Evolutionary conservation across 2,329 filamentous ascomycete genomes (phyloP).

Genomic region (Claviceps digitariae): DNA sequence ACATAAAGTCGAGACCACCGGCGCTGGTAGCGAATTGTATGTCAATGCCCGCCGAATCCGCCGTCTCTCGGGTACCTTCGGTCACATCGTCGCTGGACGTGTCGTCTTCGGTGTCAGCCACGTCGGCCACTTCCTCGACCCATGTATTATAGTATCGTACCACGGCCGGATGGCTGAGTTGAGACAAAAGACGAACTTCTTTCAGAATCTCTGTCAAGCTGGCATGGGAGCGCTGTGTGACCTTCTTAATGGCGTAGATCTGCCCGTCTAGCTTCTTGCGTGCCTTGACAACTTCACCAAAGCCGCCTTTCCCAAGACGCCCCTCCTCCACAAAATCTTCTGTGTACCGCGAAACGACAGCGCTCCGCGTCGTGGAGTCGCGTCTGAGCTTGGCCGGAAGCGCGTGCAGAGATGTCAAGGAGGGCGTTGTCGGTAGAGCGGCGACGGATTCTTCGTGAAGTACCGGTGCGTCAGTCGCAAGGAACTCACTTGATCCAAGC

Average conservation of each 20-base stretch:
- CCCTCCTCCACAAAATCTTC: constrained; percentile 88
- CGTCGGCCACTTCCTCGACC: constrained; percentile 59
- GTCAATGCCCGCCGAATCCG: constrained; percentile 24
- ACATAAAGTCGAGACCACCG: constrained; percentile 83
- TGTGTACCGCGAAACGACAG: constrained; percentile 58
- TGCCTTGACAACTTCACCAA: constrained; percentile 91
- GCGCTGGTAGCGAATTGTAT: constrained; percentile 58
- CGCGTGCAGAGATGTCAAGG: constrained; percentile 25
- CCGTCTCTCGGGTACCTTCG: constrained; percentile 21
- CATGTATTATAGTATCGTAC: constrained; percentile 93
- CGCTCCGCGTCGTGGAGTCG: constrained; percentile 44
- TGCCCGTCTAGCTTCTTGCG: constrained; percentile 87
- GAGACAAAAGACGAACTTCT: constrained; percentile 79
- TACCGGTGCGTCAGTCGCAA: constrained; percentile 50
- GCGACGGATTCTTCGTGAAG: constrained; percentile 32
- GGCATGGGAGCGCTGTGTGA: constrained; percentile 65
- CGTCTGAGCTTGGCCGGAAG: constrained; percentile 39
- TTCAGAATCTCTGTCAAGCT: constrained; percentile 72
- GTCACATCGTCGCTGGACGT: constrained; percentile 36
- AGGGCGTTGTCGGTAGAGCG: constrained; percentile 29
- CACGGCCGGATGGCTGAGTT: constrained; percentile 73
- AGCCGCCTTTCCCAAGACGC: constrained; percentile 81
- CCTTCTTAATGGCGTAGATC: constrained; percentile 94
- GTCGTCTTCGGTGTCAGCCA: constrained; percentile 42
- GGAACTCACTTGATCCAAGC: constrained; percentile 49